Evolutionary conservation across 768 basidiomycete genomes (phyloP), one percentile per base, ranked within the genome.

Genomic region (Mrakia gelida): DNA sequence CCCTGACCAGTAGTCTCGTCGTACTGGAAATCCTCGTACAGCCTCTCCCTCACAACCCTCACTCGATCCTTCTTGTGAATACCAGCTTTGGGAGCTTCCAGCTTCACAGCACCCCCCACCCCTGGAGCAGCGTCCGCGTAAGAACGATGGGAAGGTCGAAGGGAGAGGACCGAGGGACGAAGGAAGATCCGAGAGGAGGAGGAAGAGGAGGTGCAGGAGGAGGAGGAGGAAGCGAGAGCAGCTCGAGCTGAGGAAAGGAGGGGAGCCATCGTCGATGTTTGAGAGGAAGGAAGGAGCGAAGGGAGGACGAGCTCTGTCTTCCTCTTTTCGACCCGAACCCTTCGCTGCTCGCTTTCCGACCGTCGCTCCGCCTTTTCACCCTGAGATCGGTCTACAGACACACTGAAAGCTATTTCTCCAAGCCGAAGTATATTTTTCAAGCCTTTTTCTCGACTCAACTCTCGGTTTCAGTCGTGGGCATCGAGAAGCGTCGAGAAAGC

Each of bases 11-110:
- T 79, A 16, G 78, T 79, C 56, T 79, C 78, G 59, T 79, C 75
- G 62, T 75, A 75, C 30, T 71, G 49, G 67, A 71, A 79, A 30
- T 79, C 78, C 49, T 78, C 77, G 65, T 74, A 78, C 15, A 75
- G 43, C 72, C 73, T 78, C 61, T 30, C 52, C 30, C 34, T 73
- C 3, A 11, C 15, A 2, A 41, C 61, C 56, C 34, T 34, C 18
- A 34, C 16, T 9, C 32, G n/a, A 34, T 62, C 73, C 26, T 62
- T 62, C 15, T 26, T 34, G 8, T 32, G 23, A 21, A 62, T 30
- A 32, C 52, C 43, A 73, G 71, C 71, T 21, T 52, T 11, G 16
- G 45, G 49, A 30, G 21, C 71, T 13, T n/a, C 49, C 8, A 49
- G 23, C 23, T 28, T 38, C n/a, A 28, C 10, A 56, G 54, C 38